Evolutionary conservation across 2,329 filamentous ascomycete species (phyloP), one percentile per base, ranked within the genome.

Genomic region (Fusarium pilosicola): DNA sequence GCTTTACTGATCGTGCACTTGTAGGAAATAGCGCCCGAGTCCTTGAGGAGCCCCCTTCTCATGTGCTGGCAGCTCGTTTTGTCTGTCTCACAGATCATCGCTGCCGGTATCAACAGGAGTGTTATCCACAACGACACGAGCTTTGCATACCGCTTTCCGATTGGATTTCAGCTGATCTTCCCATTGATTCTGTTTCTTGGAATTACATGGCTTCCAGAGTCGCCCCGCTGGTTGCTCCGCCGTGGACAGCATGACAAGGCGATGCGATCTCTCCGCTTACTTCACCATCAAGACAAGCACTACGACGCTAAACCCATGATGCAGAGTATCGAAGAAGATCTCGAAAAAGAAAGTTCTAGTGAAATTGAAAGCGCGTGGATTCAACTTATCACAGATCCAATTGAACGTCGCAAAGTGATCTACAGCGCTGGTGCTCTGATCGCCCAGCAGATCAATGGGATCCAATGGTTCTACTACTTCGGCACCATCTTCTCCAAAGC

Each of bases 381-480:
- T 17, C 78, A 81, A 10, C 79, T 86, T 4, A 22, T 86, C 62
- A 80, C 74, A 1, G 84, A 87, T 45, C 85, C 84, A 0, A 78
- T 86, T 39, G 85, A 86, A 75, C 79, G 85, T 22, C 81, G 84
- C 36, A 87, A 87, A 75, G 77, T 86, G 18, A 77, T 87, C 28
- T 86, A 82, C 74, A 81, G 81, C 22, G 81, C 81, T 13, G 85
- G 85, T 17, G 84, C 83, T 28, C 78, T 86, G 65, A 79, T 85
- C 44, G 83, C 84, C 6, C 85, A 87, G 72, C 85, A 87, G 77
- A 84, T 87, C 78, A 85, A 85, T 78, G 85, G 85, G 26, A 86
- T 86, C 59, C 83, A 85, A 54, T 86, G 82, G 78, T 85, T 84
- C 73, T 85, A 85, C 75, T 82, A 81, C 56, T 85, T 83, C 38